These are phyloP conservation scores for Solidago caesia DNA, from an alignment of 129 eudicot genomes.

Conservation along the genomic window DNA sequence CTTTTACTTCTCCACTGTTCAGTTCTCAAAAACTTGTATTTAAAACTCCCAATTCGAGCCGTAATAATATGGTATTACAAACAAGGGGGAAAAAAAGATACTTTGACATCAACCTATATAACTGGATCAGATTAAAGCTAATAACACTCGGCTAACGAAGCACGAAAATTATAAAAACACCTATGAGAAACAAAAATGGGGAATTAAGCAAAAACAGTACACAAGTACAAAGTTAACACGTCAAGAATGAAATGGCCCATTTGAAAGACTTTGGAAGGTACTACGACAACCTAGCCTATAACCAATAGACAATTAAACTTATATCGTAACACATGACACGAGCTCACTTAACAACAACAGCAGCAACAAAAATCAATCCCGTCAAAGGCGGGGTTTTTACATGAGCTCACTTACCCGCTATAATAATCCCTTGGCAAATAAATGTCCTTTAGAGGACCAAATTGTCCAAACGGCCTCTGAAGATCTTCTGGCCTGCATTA, in stretches of 20 bases:
- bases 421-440: slow-evolving; percentile 88
- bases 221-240: background rate
- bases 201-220: background rate
- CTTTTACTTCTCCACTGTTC: slow-evolving; percentile 64
- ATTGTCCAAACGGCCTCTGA: slow-evolving; percentile 77
- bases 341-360: no score
- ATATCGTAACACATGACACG: background rate
- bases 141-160: background rate
- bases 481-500: slow-evolving; percentile 80
- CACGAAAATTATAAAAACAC: background rate
- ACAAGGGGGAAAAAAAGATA: background rate
- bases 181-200: background rate
- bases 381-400: no score
- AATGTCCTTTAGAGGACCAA: slow-evolving; percentile 78
- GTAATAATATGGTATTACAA: slow-evolving; percentile 1
- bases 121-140: background rate
- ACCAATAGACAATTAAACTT: background rate
- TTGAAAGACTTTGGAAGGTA: background rate
- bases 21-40: slow-evolving; percentile 50
- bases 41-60: slow-evolving; percentile 31
- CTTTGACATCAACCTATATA: background rate
- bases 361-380: no score
- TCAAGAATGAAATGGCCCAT: background rate
- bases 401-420: slow-evolving; percentile 63
- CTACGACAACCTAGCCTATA: background rate